These are phyloP conservation scores for Scortechinia acanthostroma DNA, from an alignment of 2,329 filamentous ascomycete genomes.

Conservation along the genomic window DNA sequence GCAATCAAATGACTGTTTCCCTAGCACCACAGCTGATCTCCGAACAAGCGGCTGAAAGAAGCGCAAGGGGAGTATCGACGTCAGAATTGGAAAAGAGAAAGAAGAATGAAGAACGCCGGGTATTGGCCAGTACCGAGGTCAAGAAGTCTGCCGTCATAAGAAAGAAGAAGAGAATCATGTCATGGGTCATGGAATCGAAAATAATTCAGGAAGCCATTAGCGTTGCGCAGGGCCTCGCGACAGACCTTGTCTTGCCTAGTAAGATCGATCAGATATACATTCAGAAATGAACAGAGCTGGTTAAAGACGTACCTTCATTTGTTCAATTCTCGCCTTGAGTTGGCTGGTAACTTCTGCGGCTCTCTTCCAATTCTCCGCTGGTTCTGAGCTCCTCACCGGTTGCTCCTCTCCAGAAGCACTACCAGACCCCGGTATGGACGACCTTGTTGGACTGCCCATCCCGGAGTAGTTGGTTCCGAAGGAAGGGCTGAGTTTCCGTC, in stretches of 20 bases:
- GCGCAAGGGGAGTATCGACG: no score
- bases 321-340: conserved; percentile 91
- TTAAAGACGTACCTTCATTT: conserved; percentile 71
- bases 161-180: no score
- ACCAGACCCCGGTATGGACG: conserved; percentile 17
- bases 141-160: no score
- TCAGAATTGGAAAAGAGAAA: background rate
- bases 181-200: no score
- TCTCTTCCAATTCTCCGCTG: conserved; percentile 89
- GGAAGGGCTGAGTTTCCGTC: background rate
- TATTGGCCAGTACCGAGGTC: no score
- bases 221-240: background rate
- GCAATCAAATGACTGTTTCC: background rate
- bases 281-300: no score
- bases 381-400: conserved; percentile 33
- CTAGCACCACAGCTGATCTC: no score
- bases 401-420: conserved; percentile 17
- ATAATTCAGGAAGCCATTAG: no score
- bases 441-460: conserved; percentile 20
- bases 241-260: background rate
- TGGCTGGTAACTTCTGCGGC: conserved; percentile 97
- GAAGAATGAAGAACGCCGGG: background rate
- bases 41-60: no score
- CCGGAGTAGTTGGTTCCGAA: background rate
- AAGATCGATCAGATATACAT: no score